These are phyloP conservation scores for Blastocladiella emersonii DNA, from an alignment of 371 early-diverging fungal species.

Conservation along the genomic window DNA sequence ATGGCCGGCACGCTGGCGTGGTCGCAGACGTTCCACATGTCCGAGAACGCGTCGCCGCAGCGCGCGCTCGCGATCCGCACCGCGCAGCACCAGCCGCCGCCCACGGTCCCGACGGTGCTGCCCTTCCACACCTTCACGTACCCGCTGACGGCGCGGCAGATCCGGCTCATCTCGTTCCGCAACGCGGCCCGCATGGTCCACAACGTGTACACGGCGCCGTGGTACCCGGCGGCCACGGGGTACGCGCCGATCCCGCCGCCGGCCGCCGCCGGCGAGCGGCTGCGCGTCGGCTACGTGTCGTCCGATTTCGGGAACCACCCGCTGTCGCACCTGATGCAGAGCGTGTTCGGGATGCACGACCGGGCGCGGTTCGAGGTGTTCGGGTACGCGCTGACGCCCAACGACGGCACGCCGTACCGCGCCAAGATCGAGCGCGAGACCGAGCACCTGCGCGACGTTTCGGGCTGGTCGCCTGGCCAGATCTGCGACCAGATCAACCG, in stretches of 20 bases:
- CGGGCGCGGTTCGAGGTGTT: conserved; percentile 45
- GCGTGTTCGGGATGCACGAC: conserved; percentile 83
- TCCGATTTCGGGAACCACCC: conserved; percentile 90
- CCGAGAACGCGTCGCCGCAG: neutral
- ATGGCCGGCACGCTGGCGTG: conserved; percentile 9
- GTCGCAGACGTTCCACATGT: neutral
- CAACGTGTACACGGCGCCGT: conserved; percentile 15
- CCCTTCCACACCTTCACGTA: conserved; percentile 92
- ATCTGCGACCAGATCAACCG: conserved; percentile 53
- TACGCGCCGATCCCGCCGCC: conserved; percentile 63
- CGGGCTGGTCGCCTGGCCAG: conserved; percentile 48
- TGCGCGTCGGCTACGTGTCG: conserved; percentile 66
- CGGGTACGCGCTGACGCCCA: conserved; percentile 70
- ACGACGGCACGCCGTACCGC: conserved; percentile 66
- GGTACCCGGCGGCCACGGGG: conserved; percentile 24
- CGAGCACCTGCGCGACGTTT: conserved; percentile 51
- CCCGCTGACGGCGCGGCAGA: conserved; percentile 61
- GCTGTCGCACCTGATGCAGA: conserved; percentile 81
- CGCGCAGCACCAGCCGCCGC: conserved; percentile 18
- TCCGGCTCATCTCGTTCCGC: conserved; percentile 73
- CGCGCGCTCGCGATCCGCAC: neutral
- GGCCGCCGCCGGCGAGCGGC: conserved; percentile 39
- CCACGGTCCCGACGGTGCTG: conserved; percentile 68
- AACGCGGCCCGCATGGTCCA: conserved; percentile 33
- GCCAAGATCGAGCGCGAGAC: conserved; percentile 63